Evolutionary conservation across 768 basidiomycete genomes (phyloP), one percentile per base, ranked within the genome.

Genomic region (Mycena capillaripes): DNA sequence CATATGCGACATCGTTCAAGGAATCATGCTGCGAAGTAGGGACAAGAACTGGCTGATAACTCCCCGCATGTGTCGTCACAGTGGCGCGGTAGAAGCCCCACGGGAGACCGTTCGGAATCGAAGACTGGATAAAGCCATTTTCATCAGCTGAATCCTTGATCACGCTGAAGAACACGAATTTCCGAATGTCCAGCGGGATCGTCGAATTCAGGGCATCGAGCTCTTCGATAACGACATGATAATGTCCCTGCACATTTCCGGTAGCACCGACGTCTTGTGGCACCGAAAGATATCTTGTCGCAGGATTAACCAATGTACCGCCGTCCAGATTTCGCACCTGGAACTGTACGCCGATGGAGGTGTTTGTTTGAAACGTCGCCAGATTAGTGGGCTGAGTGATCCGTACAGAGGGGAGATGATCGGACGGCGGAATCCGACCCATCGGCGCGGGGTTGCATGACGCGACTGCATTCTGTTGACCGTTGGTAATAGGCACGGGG

Each of bases 131-230:
- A 12, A 84, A 56, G 4, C 91, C 91, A 62, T 79, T 80, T n/a
- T n/a, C n/a, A 17, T 88, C 85, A 1, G 83, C 82, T 14, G 71
- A 75, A 77, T 89, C 90, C 75, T 4, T 7, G 38, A 92, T 71
- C 44, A 85, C 86, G 78, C 84, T 86, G 85, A 92, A 93, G 81
- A 89, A 92, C 16, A 86, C 87, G 67, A 92, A 92, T 38, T 82
- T 79, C 34, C 76, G 82, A 19, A 89, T 86, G 79, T 91, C 79
- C 21, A 83, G 84, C 1, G 88, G 84, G 1, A 78, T 82, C 17
- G 90, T 89, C 71, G 88, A 84, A 46, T 81, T 81, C 61, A 92
- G 79, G 16, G 86, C 82, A 21, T 77, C 70, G 66, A 94, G 82
- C 62, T 79, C 67, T 80, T 92, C 87, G 66, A 93, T 83, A 46